These are phyloP conservation scores for Arthrobotrys sphaeroides DNA, from an alignment of 2,329 filamentous ascomycete species.

Conservation along the genomic window DNA sequence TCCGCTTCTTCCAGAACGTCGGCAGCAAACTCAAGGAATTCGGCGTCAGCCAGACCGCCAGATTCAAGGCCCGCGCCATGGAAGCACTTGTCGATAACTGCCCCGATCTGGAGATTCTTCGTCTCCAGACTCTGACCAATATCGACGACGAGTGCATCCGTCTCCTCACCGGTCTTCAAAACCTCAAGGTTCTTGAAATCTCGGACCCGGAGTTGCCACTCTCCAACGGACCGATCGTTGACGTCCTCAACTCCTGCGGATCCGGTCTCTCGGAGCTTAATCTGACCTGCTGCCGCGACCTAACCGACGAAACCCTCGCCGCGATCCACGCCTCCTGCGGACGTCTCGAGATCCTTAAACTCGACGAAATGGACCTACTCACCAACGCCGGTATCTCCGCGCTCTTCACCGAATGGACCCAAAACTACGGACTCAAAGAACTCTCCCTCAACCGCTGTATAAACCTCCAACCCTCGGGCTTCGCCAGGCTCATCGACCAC, in stretches of 20 bases:
- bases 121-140: constrained; percentile 52
- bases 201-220: constrained; percentile 52
- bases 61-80: constrained; percentile 53
- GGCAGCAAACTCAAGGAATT: constrained; percentile 54
- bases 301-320: constrained; percentile 50
- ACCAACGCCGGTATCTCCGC: constrained; percentile 53
- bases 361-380: constrained; percentile 53
- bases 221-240: constrained; percentile 54
- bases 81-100: constrained; percentile 56
- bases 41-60: constrained; percentile 55
- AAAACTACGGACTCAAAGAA: constrained; percentile 54
- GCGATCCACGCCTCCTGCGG: constrained; percentile 55
- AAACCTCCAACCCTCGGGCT: constrained; percentile 44
- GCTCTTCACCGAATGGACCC: constrained; percentile 55
- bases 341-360: constrained; percentile 52
- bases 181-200: constrained; percentile 56
- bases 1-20: constrained; percentile 54
- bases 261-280: constrained; percentile 55
- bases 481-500: constrained; percentile 53
- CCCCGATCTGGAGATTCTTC: constrained; percentile 56
- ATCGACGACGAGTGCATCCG: constrained; percentile 54
- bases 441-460: constrained; percentile 50
- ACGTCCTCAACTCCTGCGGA: constrained; percentile 55
- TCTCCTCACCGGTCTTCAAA: constrained; percentile 53
- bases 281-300: constrained; percentile 50